Conservation (phyloP, 2,329 filamentous ascomycete genomes). For the Curvularia lunata region DNA sequence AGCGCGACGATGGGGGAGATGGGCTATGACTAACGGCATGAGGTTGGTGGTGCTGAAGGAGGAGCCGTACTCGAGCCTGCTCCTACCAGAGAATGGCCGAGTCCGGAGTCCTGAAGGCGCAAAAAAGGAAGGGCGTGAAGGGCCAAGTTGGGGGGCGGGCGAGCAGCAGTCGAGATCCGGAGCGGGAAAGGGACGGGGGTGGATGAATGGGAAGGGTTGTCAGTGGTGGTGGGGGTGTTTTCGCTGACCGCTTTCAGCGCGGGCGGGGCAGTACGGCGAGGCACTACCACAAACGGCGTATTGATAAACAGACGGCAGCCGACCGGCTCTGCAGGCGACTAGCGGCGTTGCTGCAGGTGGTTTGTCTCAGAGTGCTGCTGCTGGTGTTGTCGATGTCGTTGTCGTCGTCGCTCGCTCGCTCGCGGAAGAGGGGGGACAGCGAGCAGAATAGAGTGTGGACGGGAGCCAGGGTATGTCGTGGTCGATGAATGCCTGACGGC, state of each 20-base stretch:
- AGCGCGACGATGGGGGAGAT: constrained; percentile 42
- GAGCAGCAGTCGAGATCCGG: constrained; percentile 13
- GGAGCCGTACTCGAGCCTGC: constrained; percentile 44
- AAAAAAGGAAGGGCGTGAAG: constrained; percentile 32
- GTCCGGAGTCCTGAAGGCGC: constrained; percentile 35
- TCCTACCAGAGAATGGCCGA: constrained; percentile 51
- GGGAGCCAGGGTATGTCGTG: neutral
- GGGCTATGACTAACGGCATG: constrained; percentile 54
- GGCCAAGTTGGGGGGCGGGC: constrained; percentile 27
- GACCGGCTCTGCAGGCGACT: constrained; percentile 1
- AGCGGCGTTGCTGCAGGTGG: neutral
- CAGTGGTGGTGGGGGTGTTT: constrained; percentile 10
- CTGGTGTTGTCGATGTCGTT: neutral
- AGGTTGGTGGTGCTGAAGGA: constrained; percentile 40
- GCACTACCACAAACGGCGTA: constrained; percentile 8
- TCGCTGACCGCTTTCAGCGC: constrained; percentile 20
- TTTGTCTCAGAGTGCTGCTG: neutral
- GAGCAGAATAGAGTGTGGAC: neutral
- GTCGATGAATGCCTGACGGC: constrained; percentile 5
- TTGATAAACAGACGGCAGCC: constrained; percentile 17
- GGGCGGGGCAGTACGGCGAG: constrained; percentile 10
- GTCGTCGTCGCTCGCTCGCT: neutral
- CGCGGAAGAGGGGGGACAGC: neutral
- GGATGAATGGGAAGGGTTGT: neutral
- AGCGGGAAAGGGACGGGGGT: constrained; percentile 1